phyloP scores from a whole-genome alignment of 495 filamentous ascomycete species.

The Xylaria grammica region DNA sequence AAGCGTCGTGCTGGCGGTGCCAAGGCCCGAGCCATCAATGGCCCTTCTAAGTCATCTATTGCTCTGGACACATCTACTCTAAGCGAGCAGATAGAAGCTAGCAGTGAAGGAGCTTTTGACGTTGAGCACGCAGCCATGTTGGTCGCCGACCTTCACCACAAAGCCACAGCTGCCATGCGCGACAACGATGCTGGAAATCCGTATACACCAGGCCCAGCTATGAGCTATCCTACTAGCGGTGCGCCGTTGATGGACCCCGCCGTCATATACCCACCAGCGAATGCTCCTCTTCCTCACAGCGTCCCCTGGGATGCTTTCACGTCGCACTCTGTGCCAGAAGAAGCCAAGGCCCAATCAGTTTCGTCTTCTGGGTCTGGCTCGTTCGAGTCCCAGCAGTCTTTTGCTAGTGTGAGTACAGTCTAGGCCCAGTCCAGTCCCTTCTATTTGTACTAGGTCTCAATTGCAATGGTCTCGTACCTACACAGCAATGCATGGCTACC shows the following conservation, averaged over 20 bases:
- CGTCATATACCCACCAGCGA: conserved; percentile 70
- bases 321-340: conserved; percentile 65
- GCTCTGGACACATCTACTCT: conserved; percentile 85
- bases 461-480: conserved; percentile 63
- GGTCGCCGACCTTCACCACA: conserved; percentile 98
- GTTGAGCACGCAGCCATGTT: conserved; percentile 98
- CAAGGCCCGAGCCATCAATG: conserved; percentile 70
- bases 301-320: conserved; percentile 78
- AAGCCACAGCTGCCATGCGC: conserved; percentile 84
- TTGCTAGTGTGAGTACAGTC: conserved; percentile 58
- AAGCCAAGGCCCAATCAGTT: conserved; percentile 72
- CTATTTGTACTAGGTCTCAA: conserved; percentile 71
- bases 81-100: conserved; percentile 88
- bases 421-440: conserved; percentile 64
- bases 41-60: conserved; percentile 80
- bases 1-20: conserved; percentile 75
- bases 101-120: conserved; percentile 93
- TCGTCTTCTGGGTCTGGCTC: conserved; percentile 65
- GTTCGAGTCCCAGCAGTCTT: conserved; percentile 68
- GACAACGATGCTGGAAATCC: conserved; percentile 46
- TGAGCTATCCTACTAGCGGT: conserved; percentile 73
- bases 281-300: conserved; percentile 74
- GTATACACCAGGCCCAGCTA: conserved; percentile 73
- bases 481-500: conserved; percentile 70
- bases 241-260: conserved; percentile 71